phyloP scores from a whole-genome alignment of 495 filamentous ascomycete genomes.

The Lasiosphaeria hispida region DNA sequence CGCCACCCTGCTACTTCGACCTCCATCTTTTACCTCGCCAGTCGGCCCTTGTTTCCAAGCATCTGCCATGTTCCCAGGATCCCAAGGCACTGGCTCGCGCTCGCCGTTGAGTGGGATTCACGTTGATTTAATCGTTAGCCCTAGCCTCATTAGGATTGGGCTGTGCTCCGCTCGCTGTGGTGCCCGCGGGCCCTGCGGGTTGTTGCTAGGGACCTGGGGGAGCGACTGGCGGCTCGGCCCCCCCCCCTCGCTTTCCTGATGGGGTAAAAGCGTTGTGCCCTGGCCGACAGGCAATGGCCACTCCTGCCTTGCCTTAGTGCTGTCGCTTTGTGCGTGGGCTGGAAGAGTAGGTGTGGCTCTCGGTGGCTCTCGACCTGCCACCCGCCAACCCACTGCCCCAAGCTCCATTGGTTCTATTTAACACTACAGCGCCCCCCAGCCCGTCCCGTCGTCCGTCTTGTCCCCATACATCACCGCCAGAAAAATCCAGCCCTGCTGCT shows the following conservation, averaged over 20 bases:
- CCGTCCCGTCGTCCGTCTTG: slow-evolving; percentile 25
- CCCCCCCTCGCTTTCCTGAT: slow-evolving; percentile 19
- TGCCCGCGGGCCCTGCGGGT: slow-evolving; percentile 16
- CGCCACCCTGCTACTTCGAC: too few species aligned
- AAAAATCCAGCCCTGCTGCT: slow-evolving; percentile 38
- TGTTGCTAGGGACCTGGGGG: slow-evolving; percentile 14
- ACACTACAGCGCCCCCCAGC: slow-evolving; percentile 33
- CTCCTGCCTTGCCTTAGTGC: neutral
- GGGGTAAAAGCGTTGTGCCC: slow-evolving; percentile 19
- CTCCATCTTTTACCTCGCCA: too few species aligned
- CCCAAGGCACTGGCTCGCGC: neutral
- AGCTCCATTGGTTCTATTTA: slow-evolving; percentile 31
- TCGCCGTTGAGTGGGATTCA: neutral
- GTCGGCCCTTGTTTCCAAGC: too few species aligned
- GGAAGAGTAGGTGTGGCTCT: neutral
- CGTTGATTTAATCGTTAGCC: neutral
- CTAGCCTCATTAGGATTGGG: slow-evolving; percentile 9
- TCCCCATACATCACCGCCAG: slow-evolving; percentile 34
- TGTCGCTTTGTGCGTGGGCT: too few species aligned
- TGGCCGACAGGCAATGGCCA: neutral
- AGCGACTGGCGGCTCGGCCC: neutral
- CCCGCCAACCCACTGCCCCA: slow-evolving; percentile 9
- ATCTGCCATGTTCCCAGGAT: too few species aligned
- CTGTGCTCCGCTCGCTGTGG: slow-evolving; percentile 2
- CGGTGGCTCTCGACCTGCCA: neutral